phyloP scores from a whole-genome alignment of 495 filamentous ascomycete species.

The Aspergillus haitiensis region DNA sequence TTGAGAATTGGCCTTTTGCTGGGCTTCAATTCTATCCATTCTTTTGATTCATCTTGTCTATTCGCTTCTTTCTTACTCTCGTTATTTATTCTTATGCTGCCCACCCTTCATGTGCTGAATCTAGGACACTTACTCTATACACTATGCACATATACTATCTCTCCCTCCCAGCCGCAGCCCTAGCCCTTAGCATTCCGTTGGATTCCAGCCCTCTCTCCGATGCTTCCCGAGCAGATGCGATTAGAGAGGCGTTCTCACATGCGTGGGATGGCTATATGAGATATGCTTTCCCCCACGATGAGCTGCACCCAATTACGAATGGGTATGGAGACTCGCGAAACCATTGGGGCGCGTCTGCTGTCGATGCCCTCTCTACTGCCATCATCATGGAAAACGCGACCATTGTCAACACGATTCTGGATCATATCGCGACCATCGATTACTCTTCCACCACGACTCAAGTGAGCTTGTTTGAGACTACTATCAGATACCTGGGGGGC shows the following conservation, averaged over 20 bases:
- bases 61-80: too few relatives aligned
- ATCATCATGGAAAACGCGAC: constrained; percentile 70
- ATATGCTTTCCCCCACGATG: constrained; percentile 79
- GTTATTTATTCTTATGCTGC: too few relatives aligned
- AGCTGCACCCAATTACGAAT: constrained; percentile 68
- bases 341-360: constrained; percentile 81
- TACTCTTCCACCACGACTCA: constrained; percentile 57
- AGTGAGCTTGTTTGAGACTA: constrained; percentile 86
- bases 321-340: constrained; percentile 69
- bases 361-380: constrained; percentile 82
- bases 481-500: constrained; percentile 82
- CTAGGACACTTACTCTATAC: constrained; percentile 1
- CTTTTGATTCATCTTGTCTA: too few relatives aligned
- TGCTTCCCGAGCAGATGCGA: constrained; percentile 55
- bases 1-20: too few relatives aligned
- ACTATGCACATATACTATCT: constrained; percentile 36
- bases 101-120: too few relatives aligned
- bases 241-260: constrained; percentile 72
- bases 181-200: constrained; percentile 15
- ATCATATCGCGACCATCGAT: constrained; percentile 67
- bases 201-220: constrained; percentile 3
- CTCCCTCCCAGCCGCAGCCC: constrained; percentile 30
- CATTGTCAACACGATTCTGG: constrained; percentile 66
- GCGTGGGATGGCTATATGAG: constrained; percentile 81
- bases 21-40: too few relatives aligned